Conservation (phyloP, 2,329 filamentous ascomycete species). For the Penicillium aurantiogriseum region DNA sequence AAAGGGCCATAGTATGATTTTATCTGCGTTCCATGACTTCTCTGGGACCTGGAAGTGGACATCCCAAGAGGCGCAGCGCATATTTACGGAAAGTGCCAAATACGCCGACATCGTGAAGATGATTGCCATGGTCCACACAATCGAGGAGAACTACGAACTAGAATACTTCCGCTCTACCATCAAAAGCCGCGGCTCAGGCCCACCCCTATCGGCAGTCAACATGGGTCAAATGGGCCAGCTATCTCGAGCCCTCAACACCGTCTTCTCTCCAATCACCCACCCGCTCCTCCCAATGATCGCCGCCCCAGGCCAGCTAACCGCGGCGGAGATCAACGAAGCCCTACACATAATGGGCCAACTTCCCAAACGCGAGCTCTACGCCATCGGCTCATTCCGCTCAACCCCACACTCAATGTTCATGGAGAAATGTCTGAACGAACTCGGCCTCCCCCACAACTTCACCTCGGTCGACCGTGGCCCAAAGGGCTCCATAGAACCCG, state of each 20-base stretch:
- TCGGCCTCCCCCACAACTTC: constrained; percentile 83
- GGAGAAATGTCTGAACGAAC: constrained; percentile 77
- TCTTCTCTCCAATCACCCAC: constrained; percentile 86
- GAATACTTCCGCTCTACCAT: constrained; percentile 83
- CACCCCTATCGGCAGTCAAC: constrained; percentile 78
- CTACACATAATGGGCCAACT: constrained; percentile 76
- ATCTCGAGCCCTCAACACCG: constrained; percentile 77
- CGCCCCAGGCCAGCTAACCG: constrained; percentile 80
- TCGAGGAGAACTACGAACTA: constrained; percentile 85
- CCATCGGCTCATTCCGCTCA: constrained; percentile 70
- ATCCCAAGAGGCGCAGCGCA: constrained; percentile 65
- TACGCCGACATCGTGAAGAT: constrained; percentile 89
- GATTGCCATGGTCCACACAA: constrained; percentile 78
- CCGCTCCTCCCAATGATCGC: constrained; percentile 79
- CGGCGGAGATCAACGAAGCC: constrained; percentile 79
- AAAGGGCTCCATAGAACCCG: constrained; percentile 66
- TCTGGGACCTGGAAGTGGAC: constrained; percentile 83
- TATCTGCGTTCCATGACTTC: constrained; percentile 90
- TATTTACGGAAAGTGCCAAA: constrained; percentile 69
- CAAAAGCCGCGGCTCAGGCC: constrained; percentile 64
- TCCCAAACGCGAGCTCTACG: constrained; percentile 76
- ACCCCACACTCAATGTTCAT: constrained; percentile 80
- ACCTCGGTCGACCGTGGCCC: constrained; percentile 69
- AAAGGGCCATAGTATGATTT: constrained; percentile 77
- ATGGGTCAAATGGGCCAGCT: constrained; percentile 86